A percentile compares a stretch with the other conserved stretches of the same genome.
These are phyloP conservation scores for Pseudopyrenochaeta lycopersici DNA, from an alignment of 2,329 filamentous ascomycete species.

Conservation along the genomic window DNA sequence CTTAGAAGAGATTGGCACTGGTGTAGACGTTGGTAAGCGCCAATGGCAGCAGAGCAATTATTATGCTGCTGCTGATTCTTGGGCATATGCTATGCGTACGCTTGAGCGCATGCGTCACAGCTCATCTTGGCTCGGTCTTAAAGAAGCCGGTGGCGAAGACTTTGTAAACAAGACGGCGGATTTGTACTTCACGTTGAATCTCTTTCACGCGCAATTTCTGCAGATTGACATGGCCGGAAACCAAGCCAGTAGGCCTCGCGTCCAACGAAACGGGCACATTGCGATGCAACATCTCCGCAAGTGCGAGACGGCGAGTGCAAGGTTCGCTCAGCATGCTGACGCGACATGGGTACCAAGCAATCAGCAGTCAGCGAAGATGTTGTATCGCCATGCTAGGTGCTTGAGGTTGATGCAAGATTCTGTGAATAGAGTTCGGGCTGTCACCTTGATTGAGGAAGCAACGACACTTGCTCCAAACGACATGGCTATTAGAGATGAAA, in stretches of 20 bases:
- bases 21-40: slow-evolving; percentile 36
- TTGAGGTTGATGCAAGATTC: slow-evolving; percentile 22
- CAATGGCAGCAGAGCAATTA: slow-evolving; percentile 37
- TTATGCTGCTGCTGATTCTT: slow-evolving; percentile 27
- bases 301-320: slow-evolving; percentile 31
- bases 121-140: slow-evolving; percentile 31
- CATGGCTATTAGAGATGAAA: slow-evolving; percentile 28
- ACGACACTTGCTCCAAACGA: slow-evolving; percentile 26
- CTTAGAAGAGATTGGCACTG: slow-evolving; percentile 33
- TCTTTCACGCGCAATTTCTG: slow-evolving; percentile 32
- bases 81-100: slow-evolving; percentile 33
- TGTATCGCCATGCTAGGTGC: slow-evolving; percentile 32
- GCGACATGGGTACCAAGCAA: slow-evolving; percentile 36
- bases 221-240: slow-evolving; percentile 33
- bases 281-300: slow-evolving; percentile 27
- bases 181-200: slow-evolving; percentile 35
- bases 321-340: slow-evolving; percentile 32
- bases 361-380: slow-evolving; percentile 33
- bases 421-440: slow-evolving; percentile 18
- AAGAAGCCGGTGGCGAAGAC: slow-evolving; percentile 26
- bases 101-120: slow-evolving; percentile 40
- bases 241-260: not conserved
- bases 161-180: slow-evolving; percentile 36
- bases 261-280: slow-evolving; percentile 22
- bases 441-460: slow-evolving; percentile 27